Evolutionary conservation across 1,139 yeast genomes (phyloP).

Genomic region (Pneumocystis oryctolagi): DNA sequence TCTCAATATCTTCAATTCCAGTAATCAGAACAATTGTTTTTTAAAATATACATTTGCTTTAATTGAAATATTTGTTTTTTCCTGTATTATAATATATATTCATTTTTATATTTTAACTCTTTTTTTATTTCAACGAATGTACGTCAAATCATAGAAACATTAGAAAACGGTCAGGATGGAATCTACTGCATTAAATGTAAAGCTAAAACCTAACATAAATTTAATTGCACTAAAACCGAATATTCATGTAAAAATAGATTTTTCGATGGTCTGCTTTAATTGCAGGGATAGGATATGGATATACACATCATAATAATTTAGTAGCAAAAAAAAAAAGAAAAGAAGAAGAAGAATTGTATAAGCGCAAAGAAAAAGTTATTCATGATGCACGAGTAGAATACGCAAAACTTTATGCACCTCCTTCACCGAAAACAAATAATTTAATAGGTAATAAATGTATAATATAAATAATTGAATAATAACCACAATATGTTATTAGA

Average conservation of each 20-base stretch:
- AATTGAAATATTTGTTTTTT: not conserved
- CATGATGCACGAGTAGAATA: slow-evolving; percentile 80
- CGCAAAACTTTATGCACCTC: slow-evolving; percentile 39
- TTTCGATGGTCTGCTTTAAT: slow-evolving; percentile 88
- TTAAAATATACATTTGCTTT: not conserved
- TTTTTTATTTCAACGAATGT: not conserved
- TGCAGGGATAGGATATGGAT: slow-evolving; percentile 81
- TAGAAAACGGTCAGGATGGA: not conserved
- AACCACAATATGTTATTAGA: not conserved
- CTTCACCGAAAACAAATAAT: slow-evolving; percentile 18
- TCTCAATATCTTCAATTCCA: slow-evolving; percentile 34
- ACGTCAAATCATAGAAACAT: not conserved
- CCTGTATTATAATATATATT: not conserved
- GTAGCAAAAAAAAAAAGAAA: slow-evolving; percentile 45
- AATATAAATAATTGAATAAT: slow-evolving; percentile 1
- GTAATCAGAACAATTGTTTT: slow-evolving; percentile 69
- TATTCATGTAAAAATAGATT: slow-evolving; percentile 31
- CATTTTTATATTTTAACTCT: not conserved
- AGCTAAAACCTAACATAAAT: not conserved
- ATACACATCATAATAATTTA: slow-evolving; percentile 62
- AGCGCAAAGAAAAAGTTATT: slow-evolving; percentile 57
- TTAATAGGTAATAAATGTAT: slow-evolving; percentile 13
- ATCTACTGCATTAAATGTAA: not conserved
- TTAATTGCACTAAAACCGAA: not conserved
- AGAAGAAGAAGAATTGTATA: slow-evolving; percentile 45